A percentile compares a stretch with the other conserved stretches of the same genome.
phyloP scores from a whole-genome alignment of 257 asterid genomes.

The Fraxinus cuspidata region DNA sequence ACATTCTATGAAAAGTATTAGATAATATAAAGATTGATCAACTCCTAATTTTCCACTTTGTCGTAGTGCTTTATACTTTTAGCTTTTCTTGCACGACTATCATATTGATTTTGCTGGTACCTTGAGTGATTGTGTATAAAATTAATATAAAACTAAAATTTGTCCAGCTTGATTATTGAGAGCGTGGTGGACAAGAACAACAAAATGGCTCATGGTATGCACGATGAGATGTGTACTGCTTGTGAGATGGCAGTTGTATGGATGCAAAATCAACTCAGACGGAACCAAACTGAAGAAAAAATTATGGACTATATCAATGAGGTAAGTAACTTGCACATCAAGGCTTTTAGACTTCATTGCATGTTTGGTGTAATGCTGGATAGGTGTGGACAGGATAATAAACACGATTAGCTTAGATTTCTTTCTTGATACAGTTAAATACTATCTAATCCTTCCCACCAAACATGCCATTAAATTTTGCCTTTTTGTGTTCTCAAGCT shows the following conservation, averaged over 20 bases:
- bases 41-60: neutral
- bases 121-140: neutral
- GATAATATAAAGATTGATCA: neutral
- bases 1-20: neutral
- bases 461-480: neutral
- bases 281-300: constrained; percentile 59
- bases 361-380: neutral
- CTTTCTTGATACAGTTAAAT: neutral
- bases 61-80: neutral
- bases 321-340: constrained; percentile 37
- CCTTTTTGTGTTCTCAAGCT: constrained; percentile 19
- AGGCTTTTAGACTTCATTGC: neutral
- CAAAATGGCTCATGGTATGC: constrained; percentile 27
- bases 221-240: constrained; percentile 62
- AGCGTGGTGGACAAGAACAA: constrained; percentile 73
- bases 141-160: neutral
- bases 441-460: neutral
- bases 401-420: neutral
- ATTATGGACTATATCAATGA: constrained; percentile 70
- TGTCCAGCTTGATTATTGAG: constrained; percentile 66
- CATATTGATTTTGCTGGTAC: neutral
- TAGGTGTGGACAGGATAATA: neutral
- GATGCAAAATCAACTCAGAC: constrained; percentile 72
- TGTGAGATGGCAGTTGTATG: constrained; percentile 92
- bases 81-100: constrained; percentile 12